Percentiles rank a stretch among this genome's conserved stretches.
Evolutionary conservation across 495 filamentous ascomycete species (phyloP).

Genomic region (Trichocladium antarcticum): DNA sequence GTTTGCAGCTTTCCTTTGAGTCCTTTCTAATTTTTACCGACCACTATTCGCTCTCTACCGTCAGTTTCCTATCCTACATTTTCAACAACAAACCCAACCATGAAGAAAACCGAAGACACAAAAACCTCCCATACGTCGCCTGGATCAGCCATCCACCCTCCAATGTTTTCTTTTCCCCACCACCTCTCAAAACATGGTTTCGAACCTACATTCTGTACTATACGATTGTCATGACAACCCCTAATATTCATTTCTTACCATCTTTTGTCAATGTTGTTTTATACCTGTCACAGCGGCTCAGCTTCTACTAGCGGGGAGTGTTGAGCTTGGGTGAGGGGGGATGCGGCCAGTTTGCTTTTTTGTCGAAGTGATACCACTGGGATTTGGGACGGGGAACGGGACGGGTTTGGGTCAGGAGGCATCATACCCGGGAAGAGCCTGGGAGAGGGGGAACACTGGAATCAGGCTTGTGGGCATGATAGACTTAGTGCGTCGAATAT

Average conservation of each 20-base stretch:
- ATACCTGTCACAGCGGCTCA: not conserved
- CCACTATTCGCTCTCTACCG: constrained; percentile 20
- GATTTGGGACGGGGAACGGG: not conserved
- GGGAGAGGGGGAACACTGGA: not conserved
- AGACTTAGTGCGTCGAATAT: not conserved
- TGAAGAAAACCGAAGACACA: not conserved
- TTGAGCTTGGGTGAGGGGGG: not conserved
- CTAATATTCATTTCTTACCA: not conserved
- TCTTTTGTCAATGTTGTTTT: not conserved
- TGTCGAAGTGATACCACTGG: not conserved
- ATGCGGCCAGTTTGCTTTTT: not conserved
- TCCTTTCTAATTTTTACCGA: constrained; percentile 6
- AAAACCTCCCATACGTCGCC: not conserved
- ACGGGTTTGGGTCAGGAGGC: not conserved
- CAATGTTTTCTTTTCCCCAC: not conserved
- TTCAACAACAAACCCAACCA: not conserved
- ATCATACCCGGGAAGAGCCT: not conserved
- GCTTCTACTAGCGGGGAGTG: not conserved
- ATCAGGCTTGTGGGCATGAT: not conserved
- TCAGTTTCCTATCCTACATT: constrained; percentile 8
- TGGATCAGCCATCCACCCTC: not conserved
- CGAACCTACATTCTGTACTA: not conserved
- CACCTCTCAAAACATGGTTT: not conserved
- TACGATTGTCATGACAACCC: not conserved
- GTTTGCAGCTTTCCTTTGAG: not conserved